A percentile compares a stretch with the other conserved stretches of the same genome.
phyloP scores from a whole-genome alignment of 1,284 basidiomycete species.

The Ustilago trichophora region DNA sequence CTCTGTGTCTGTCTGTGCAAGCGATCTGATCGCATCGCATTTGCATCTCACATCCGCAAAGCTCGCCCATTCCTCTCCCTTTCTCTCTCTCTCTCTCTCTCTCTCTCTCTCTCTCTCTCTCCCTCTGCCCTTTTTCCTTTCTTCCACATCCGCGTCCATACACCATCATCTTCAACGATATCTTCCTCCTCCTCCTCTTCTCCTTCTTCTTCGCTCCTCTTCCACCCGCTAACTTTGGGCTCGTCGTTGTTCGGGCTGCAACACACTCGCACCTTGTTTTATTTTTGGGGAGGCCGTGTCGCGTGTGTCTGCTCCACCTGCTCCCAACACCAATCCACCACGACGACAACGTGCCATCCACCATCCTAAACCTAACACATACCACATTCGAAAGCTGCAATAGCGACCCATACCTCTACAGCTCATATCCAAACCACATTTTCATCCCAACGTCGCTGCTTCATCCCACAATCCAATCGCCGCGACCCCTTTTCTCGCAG shows the following conservation, averaged over 20 bases:
- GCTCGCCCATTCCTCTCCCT: no score
- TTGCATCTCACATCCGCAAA: no score
- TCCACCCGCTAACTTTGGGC: no score
- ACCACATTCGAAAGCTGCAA: neutral
- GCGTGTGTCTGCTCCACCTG: neutral
- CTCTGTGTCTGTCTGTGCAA: neutral
- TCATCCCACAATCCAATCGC: neutral
- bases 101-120: neutral
- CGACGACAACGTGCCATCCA: constrained; percentile 8
- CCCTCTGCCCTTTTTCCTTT: neutral
- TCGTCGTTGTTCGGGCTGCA: constrained; percentile 2
- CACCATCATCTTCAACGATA: neutral
- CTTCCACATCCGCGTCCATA: neutral
- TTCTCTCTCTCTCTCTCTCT: neutral
- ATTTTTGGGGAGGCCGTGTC: neutral
- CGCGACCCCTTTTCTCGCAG: neutral
- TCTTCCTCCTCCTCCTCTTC: neutral
- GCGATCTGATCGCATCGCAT: constrained; percentile 10
- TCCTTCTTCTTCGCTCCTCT: neutral
- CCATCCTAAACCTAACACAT: neutral
- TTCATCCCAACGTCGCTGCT: neutral
- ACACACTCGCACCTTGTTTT: constrained; percentile 3
- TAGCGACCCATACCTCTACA: neutral
- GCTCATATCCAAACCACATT: no score
- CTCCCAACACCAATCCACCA: neutral